These are phyloP conservation scores for Heritiera littoralis DNA, from an alignment of 345 rosid species.

Conservation along the genomic window DNA sequence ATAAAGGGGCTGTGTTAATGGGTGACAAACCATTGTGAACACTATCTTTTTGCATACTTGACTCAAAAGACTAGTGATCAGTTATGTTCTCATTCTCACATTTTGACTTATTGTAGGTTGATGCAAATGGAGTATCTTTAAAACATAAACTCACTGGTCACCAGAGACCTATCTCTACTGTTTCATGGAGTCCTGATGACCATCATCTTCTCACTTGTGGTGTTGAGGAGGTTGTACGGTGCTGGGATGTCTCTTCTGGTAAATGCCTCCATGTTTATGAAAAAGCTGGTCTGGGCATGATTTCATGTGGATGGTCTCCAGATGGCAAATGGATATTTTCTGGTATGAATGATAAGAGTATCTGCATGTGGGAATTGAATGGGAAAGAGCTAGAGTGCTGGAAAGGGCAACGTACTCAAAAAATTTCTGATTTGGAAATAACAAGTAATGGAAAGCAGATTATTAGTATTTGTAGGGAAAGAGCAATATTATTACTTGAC, in stretches of 20 bases:
- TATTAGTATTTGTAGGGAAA: slow-evolving; percentile 52
- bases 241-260: slow-evolving; percentile 68
- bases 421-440: slow-evolving; percentile 59
- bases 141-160: slow-evolving; percentile 59
- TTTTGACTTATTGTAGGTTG: slow-evolving; percentile 41
- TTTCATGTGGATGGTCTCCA: slow-evolving; percentile 73
- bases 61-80: neutral
- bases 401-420: slow-evolving; percentile 54
- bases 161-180: slow-evolving; percentile 50
- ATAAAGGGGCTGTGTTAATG: neutral
- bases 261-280: slow-evolving; percentile 58
- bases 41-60: neutral
- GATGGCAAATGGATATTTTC: slow-evolving; percentile 49
- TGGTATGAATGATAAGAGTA: slow-evolving; percentile 54
- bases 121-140: slow-evolving; percentile 40
- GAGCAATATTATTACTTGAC: slow-evolving; percentile 48
- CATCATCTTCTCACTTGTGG: slow-evolving; percentile 63
- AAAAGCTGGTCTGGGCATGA: slow-evolving; percentile 49
- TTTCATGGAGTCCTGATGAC: slow-evolving; percentile 71
- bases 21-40: neutral
- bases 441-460: slow-evolving; percentile 54
- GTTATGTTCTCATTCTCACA: neutral
- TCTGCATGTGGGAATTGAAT: slow-evolving; percentile 57
- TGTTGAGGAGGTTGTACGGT: slow-evolving; percentile 51
- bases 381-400: slow-evolving; percentile 58